Evolutionary conservation across 805 yeast genomes (phyloP).

Genomic region (Candida maesae): DNA sequence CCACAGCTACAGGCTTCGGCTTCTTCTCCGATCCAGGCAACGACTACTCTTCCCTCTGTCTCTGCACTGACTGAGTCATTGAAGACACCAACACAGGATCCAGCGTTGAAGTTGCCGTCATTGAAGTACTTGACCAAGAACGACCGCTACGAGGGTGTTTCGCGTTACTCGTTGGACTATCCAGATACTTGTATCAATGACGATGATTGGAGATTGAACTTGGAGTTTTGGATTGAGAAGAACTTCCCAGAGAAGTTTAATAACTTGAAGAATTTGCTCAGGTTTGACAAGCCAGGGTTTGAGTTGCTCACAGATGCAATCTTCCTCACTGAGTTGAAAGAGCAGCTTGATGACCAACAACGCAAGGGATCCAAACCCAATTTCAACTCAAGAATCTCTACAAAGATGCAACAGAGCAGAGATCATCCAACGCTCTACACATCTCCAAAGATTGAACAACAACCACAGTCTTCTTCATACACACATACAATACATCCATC

Average conservation of each 20-base stretch:
- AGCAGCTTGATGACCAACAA: conserved; percentile 20
- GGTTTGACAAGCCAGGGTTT: conserved; percentile 29
- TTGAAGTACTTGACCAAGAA: conserved; percentile 21
- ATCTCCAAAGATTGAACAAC: too few relatives aligned
- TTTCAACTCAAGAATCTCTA: conserved; percentile 29
- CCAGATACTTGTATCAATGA: conserved; percentile 37
- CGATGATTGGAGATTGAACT: conserved; percentile 42
- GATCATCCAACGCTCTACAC: too few relatives aligned
- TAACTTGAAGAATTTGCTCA: conserved; percentile 36
- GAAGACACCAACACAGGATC: conserved; percentile 10
- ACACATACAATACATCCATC: background rate
- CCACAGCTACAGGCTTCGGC: background rate
- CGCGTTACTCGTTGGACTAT: conserved; percentile 22
- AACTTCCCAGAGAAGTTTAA: conserved; percentile 37
- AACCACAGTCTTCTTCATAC: too few relatives aligned
- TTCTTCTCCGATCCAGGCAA: conserved; percentile 4
- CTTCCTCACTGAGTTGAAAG: conserved; percentile 25
- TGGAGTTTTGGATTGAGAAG: conserved; percentile 38
- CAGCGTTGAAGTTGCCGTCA: conserved; percentile 6
- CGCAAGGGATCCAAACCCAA: conserved; percentile 21
- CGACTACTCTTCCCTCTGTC: conserved; percentile 19
- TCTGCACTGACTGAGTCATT: conserved; percentile 6
- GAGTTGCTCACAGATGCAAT: conserved; percentile 28
- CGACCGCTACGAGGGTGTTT: conserved; percentile 14
- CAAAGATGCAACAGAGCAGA: conserved; percentile 21